Evolutionary conservation across 2,329 filamentous ascomycete species (phyloP).

Genomic region (Alternaria triticimaculans): DNA sequence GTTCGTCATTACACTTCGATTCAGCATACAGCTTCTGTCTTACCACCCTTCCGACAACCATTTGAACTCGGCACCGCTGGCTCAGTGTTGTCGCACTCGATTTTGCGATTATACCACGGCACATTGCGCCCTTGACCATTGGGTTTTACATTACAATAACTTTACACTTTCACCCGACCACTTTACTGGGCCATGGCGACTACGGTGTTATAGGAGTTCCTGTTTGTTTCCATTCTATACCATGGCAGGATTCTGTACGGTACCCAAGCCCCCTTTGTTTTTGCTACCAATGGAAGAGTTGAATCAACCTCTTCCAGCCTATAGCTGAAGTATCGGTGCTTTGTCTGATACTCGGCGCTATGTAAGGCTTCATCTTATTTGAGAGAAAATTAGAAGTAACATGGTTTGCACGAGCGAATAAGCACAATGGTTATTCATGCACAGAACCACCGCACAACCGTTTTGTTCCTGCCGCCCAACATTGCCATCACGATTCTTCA

Average conservation of each 20-base stretch:
- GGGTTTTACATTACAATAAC: not conserved
- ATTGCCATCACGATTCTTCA: not conserved
- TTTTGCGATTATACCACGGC: constrained; percentile 16
- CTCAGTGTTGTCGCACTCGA: constrained; percentile 6
- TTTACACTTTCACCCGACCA: not conserved
- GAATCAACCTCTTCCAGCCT: not conserved
- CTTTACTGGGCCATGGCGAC: not conserved
- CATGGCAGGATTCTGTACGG: constrained; percentile 1
- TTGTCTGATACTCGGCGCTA: constrained; percentile 3
- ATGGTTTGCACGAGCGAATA: not conserved
- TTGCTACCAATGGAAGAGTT: not conserved
- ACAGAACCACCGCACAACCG: not conserved
- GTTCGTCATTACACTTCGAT: constrained; percentile 37
- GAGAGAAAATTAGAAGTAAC: constrained; percentile 2
- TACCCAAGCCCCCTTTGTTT: not conserved
- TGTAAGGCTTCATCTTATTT: constrained; percentile 4
- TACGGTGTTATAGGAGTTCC: constrained; percentile 8
- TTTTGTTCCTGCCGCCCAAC: not conserved
- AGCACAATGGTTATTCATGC: not conserved
- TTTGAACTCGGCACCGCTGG: constrained; percentile 1
- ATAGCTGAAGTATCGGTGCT: constrained; percentile 3
- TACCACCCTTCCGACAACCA: constrained; percentile 20
- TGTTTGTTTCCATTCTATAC: not conserved
- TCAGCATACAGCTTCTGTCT: constrained; percentile 34
- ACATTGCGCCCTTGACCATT: constrained; percentile 8